These are phyloP conservation scores for Sarcocystis neurona DNA, from an alignment of 169 alveolate species.

Conservation along the genomic window DNA sequence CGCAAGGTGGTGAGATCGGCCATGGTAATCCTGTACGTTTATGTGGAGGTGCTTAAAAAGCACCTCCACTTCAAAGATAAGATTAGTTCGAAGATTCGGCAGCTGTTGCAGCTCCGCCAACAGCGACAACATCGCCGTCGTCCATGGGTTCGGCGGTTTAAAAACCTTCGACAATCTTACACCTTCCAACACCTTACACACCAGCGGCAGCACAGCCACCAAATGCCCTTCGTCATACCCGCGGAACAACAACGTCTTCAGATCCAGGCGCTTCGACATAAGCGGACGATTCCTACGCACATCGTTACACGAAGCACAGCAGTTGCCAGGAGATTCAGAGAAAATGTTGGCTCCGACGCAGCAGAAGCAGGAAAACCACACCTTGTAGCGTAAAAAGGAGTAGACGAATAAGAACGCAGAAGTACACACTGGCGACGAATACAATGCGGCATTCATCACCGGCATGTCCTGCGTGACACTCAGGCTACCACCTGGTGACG, in stretches of 20 bases:
- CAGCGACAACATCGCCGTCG: slow-evolving; percentile 81
- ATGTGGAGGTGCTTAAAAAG: slow-evolving; percentile 82
- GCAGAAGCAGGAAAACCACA: too few species aligned
- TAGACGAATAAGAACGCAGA: too few species aligned
- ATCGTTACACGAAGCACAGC: slow-evolving; percentile 44
- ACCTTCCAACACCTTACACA: slow-evolving; percentile 82
- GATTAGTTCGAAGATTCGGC: slow-evolving; percentile 78
- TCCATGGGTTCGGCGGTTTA: slow-evolving; percentile 94
- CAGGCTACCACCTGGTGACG: too few species aligned
- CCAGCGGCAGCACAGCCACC: slow-evolving; percentile 86
- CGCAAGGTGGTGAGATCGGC: slow-evolving; percentile 37
- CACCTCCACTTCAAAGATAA: slow-evolving; percentile 90
- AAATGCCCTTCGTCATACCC: slow-evolving; percentile 77
- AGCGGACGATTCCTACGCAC: slow-evolving; percentile 84
- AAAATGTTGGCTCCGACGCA: too few species aligned
- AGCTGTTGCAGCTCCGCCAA: slow-evolving; percentile 86
- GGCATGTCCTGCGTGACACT: too few species aligned
- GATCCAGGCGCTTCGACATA: slow-evolving; percentile 82
- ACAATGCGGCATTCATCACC: too few species aligned
- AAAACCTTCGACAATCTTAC: slow-evolving; percentile 78
- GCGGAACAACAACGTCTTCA: slow-evolving; percentile 82
- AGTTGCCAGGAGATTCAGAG: too few species aligned
- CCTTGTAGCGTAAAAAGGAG: too few species aligned
- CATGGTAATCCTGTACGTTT: slow-evolving; percentile 62
- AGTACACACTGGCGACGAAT: too few species aligned